These are phyloP conservation scores for Phytopythium aichiense DNA, from an alignment of 352 stramenopile species.

Conservation along the genomic window DNA sequence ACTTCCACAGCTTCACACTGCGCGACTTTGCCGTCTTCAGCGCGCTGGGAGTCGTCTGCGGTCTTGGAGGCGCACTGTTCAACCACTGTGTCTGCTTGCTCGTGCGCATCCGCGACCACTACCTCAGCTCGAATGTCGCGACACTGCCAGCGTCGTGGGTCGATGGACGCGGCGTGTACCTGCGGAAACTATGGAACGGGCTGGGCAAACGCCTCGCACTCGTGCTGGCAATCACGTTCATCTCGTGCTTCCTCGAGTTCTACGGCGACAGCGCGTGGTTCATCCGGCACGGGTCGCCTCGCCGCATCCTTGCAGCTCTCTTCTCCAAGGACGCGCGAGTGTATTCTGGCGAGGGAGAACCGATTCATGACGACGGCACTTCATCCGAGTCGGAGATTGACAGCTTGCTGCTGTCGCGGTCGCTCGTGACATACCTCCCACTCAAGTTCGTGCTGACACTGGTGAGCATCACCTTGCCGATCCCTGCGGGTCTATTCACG, in stretches of 20 bases:
- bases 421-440: conserved; percentile 68
- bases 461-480: conserved; percentile 68
- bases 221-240: conserved; percentile 48
- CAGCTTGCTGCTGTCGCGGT: conserved; percentile 65
- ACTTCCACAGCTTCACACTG: conserved; percentile 33
- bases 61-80: conserved; percentile 62
- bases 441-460: conserved; percentile 79
- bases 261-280: conserved; percentile 82
- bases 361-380: neutral
- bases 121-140: conserved; percentile 19
- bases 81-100: conserved; percentile 69
- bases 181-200: conserved; percentile 30
- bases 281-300: conserved; percentile 62
- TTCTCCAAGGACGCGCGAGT: conserved; percentile 64
- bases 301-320: conserved; percentile 54
- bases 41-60: conserved; percentile 60
- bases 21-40: conserved; percentile 58
- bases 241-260: conserved; percentile 72
- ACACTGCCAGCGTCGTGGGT: conserved; percentile 12
- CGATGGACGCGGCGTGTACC: conserved; percentile 1
- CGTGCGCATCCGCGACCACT: conserved; percentile 52
- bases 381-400: conserved; percentile 17
- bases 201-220: conserved; percentile 59
- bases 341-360: conserved; percentile 22
- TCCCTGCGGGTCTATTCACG: conserved; percentile 77